A percentile compares a stretch with the other conserved stretches of the same genome.
Conservation (phyloP, 345 rosid genomes). For the Salix dunnii region DNA sequence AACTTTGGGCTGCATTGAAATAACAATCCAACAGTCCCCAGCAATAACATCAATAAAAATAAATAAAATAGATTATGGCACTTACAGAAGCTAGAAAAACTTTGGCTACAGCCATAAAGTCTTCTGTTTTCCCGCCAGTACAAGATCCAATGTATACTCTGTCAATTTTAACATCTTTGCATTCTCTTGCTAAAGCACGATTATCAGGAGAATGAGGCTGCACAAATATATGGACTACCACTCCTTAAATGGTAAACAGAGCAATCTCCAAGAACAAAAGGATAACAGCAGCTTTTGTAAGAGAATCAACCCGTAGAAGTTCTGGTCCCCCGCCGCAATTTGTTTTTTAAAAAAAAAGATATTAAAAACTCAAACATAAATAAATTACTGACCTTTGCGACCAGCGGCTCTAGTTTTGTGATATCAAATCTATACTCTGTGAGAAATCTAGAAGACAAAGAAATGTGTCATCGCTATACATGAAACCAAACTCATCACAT, state of each 20-base stretch:
- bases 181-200: conserved; percentile 95
- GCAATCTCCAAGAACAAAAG: neutral
- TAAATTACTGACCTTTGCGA: conserved; percentile 71
- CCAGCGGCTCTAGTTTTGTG: conserved; percentile 90
- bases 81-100: conserved; percentile 79
- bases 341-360: neutral
- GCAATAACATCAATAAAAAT: neutral
- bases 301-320: neutral
- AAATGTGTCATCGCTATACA: conserved; percentile 10
- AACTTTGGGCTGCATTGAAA: neutral
- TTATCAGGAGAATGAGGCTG: conserved; percentile 99
- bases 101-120: conserved; percentile 92
- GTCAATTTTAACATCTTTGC: conserved; percentile 97
- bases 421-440: conserved; percentile 79
- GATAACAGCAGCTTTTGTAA: neutral
- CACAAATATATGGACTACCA: conserved; percentile 10
- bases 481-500: neutral
- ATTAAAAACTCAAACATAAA: neutral
- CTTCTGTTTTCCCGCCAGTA: conserved; percentile 97
- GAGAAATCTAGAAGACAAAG: conserved; percentile 54
- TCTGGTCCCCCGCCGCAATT: neutral
- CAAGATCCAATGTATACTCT: conserved; percentile 98
- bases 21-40: neutral
- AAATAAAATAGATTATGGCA: conserved; percentile 6
- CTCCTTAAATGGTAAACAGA: neutral